phyloP scores from a whole-genome alignment of 352 stramenopile species.

The Pythium brassicae region DNA sequence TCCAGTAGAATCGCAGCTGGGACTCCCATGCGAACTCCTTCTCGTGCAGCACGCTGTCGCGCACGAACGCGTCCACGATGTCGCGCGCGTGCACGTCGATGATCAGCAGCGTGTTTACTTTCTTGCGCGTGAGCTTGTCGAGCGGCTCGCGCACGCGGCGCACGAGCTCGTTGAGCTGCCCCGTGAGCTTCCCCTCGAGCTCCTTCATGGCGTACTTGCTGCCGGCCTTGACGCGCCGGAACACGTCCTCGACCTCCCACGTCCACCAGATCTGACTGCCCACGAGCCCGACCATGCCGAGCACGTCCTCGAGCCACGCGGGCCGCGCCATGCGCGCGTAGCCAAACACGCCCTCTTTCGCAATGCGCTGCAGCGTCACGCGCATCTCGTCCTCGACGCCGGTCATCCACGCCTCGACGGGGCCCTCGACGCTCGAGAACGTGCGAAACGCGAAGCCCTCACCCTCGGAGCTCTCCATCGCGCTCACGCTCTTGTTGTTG shows the following conservation, averaged over 20 bases:
- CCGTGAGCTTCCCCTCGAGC: constrained; percentile 85
- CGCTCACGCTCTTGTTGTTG: constrained; percentile 85
- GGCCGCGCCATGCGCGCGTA: constrained; percentile 87
- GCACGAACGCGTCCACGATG: constrained; percentile 89
- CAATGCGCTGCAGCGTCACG: constrained; percentile 81
- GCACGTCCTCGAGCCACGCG: constrained; percentile 83
- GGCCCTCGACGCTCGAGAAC: constrained; percentile 79
- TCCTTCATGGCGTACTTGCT: constrained; percentile 95
- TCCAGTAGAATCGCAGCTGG: constrained; percentile 89
- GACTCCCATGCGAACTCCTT: constrained; percentile 91
- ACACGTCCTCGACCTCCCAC: constrained; percentile 93
- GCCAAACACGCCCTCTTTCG: constrained; percentile 91
- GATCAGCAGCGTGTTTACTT: constrained; percentile 91
- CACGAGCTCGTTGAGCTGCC: constrained; percentile 89
- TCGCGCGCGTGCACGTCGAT: constrained; percentile 90
- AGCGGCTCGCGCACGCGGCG: constrained; percentile 87
- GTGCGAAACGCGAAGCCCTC: constrained; percentile 87
- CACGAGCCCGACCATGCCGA: constrained; percentile 91
- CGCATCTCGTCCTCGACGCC: constrained; percentile 90
- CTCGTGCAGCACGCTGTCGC: constrained; percentile 86
- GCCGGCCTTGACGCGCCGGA: constrained; percentile 80
- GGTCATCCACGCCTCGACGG: constrained; percentile 93
- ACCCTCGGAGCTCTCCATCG: constrained; percentile 90
- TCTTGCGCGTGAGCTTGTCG: constrained; percentile 83
- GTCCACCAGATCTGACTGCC: constrained; percentile 94